Conservation (phyloP, 805 yeast genomes). For the Jamesozyma gamospora region DNA sequence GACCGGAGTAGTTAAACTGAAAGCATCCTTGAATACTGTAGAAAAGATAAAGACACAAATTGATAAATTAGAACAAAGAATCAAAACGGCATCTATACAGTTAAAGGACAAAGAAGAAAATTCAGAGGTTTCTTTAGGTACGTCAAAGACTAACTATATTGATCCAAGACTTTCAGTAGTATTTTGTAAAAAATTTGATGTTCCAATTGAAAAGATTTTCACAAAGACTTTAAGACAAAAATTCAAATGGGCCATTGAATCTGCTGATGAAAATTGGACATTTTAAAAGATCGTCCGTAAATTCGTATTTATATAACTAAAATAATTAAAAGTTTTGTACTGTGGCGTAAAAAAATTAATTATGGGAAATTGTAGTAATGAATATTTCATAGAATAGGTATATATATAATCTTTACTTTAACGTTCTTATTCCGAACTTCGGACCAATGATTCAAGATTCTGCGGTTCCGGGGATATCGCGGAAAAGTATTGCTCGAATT, state of each 20-base stretch:
- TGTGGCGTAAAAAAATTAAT: no score
- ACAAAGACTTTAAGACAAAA: constrained; percentile 87
- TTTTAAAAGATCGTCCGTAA: constrained; percentile 50
- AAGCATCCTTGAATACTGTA: constrained; percentile 38
- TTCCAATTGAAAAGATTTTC: constrained; percentile 86
- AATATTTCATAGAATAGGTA: no score
- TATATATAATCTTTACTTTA: no score
- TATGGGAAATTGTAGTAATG: no score
- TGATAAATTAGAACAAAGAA: constrained; percentile 61
- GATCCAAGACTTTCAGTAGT: constrained; percentile 88
- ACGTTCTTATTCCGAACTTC: no score
- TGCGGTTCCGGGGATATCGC: no score
- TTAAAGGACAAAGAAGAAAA: constrained; percentile 89
- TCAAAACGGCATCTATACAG: constrained; percentile 57
- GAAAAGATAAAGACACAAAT: constrained; percentile 68
- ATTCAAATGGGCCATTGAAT: constrained; percentile 92
- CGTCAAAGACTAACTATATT: constrained; percentile 88
- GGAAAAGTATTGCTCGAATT: no score
- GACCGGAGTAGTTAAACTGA: constrained; percentile 48
- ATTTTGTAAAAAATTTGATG: constrained; percentile 75
- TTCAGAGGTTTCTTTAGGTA: constrained; percentile 84
- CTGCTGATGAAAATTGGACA: constrained; percentile 80
- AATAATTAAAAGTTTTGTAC: no score
- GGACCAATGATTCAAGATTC: no score
- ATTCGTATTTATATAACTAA: no score